Evolutionary conservation across 2,329 filamentous ascomycete genomes (phyloP), one percentile per base, ranked within the genome.

Genomic region (Xylaria sp.): DNA sequence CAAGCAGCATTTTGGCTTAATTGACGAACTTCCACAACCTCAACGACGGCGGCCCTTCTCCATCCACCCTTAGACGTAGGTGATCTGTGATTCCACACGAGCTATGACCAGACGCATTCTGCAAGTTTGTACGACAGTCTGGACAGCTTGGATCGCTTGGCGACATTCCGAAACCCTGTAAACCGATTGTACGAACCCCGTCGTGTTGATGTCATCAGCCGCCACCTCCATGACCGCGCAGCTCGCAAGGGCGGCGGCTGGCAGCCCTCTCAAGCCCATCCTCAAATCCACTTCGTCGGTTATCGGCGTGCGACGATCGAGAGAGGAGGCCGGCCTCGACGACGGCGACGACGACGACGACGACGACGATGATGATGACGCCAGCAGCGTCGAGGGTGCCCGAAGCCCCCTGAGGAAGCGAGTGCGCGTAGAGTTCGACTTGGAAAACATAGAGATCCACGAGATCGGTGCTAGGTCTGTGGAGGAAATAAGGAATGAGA

Each of bases 351-450:
- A 60, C 41, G 45, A 59, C 39, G 80, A 83, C 66, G 75, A 79
- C 36, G 36, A 39, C 32, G 60, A 60, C 41, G 45, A 59, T 30
- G 80, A 83, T 65, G 75, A 79, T 15, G 36, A 39, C 13, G 67
- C 78, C n/a, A 70, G 70, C 64, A 74, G 25, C 41, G 72, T 72
- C 43, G 75, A 79, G 36, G 79, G 81, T 28, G 76, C 78, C 15
- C 80, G 82, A 59, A 85, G 80, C 70, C 84, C 83, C 3, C 81
- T 77, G 36, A 89, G 78, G 39, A 89, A 89, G 75, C 83, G 86
- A 43, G 84, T 84, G 68, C 87, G 84, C 73, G 87, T 89, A 57
- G 80, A 86, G 55, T 89, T 89, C 70, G 86, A 89, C 79, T 82
- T 89, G 68, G 83, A 85, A 23, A 83, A 85, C 73, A 88, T 87